Base-by-base conservation (phyloP, 345 rosid species). In the Dipteronia dyeriana region DNA sequence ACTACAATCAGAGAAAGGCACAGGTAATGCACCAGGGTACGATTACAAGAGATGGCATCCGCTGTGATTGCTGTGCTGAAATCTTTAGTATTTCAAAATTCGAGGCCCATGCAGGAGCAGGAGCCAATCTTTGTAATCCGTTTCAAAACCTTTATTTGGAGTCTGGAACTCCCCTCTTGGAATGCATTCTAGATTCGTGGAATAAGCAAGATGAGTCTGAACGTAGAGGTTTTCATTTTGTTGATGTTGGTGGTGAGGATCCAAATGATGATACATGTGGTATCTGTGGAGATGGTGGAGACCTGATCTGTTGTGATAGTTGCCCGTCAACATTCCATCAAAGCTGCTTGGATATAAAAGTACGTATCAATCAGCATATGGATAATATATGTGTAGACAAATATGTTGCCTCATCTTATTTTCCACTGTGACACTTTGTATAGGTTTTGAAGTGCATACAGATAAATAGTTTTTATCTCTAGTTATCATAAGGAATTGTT, bases 301-400 rank as follows among this genome's bases (percentile, higher is more conserved):
- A 89, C 74, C 88, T 95, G 81, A 84, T 89, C 77, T 95, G 99
- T 79, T 95, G 98, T 66, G 99, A 95, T 66, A 82, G 96, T 79
- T 95, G 99, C 85, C 98, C 99, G 66, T 94, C 99, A 72, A 93
- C 99, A 10, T 95, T 95, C 83, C 99, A 95, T 83, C 91, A 90
- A 79, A 86, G 86, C 86, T 95, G 99, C 88, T 73, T 95, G 74
- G 91, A 85, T 75, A 89, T 95, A 73, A 80, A 88, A 76, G 99
- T 92, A 91, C 60, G 91, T 71, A 51, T 66, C 19, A 7, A n/a
- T 34, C 62, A 65, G 71, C 78, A 31, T 29, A 66, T 53, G 31
- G 34, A 31, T 66, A 62, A 62, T 66, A 41, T 23, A 34, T 16
- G 8, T 23, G 26, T 41, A 31, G 17, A 45, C 49, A 47, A 63